phyloP scores from a whole-genome alignment of 2,329 filamentous ascomycete genomes.

The Aspergillus oerlinghausenensis region DNA sequence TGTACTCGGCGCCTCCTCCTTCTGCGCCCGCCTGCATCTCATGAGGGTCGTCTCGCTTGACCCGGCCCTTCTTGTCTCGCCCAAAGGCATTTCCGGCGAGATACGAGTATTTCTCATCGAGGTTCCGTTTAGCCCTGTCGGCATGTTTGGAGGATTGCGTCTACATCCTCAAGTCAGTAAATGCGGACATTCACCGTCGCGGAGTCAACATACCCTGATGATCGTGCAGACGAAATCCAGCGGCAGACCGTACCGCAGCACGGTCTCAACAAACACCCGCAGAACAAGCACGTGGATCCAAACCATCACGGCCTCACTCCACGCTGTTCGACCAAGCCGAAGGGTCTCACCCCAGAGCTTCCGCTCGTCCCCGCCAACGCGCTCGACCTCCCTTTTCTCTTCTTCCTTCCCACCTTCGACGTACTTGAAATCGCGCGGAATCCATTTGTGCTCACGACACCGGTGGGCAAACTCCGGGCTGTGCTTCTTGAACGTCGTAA shows the following conservation, averaged over 20 bases:
- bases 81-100: conserved; percentile 92
- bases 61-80: conserved; percentile 85
- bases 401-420: conserved; percentile 85
- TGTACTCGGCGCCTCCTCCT: conserved; percentile 77
- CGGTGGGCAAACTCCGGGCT: conserved; percentile 84
- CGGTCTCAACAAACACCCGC: conserved; percentile 94
- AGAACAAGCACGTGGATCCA: conserved; percentile 90
- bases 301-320: conserved; percentile 92
- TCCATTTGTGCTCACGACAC: conserved; percentile 89
- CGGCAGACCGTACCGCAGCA: conserved; percentile 90
- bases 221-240: conserved; percentile 82
- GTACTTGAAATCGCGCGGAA: conserved; percentile 89
- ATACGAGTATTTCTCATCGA: conserved; percentile 85
- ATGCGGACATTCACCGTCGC: not conserved
- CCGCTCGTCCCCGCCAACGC: conserved; percentile 76
- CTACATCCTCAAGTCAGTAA: conserved; percentile 42
- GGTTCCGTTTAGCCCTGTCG: conserved; percentile 70
- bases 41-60: conserved; percentile 84
- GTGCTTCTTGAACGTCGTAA: conserved; percentile 91
- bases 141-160: conserved; percentile 70
- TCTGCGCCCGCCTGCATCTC: conserved; percentile 75
- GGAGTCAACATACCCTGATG: conserved; percentile 62
- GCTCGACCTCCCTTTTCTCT: conserved; percentile 80
- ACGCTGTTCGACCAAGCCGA: conserved; percentile 81
- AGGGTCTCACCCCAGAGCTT: conserved; percentile 92